These are phyloP conservation scores for Logfia minima DNA, from an alignment of 129 eudicot genomes.

Conservation along the genomic window DNA sequence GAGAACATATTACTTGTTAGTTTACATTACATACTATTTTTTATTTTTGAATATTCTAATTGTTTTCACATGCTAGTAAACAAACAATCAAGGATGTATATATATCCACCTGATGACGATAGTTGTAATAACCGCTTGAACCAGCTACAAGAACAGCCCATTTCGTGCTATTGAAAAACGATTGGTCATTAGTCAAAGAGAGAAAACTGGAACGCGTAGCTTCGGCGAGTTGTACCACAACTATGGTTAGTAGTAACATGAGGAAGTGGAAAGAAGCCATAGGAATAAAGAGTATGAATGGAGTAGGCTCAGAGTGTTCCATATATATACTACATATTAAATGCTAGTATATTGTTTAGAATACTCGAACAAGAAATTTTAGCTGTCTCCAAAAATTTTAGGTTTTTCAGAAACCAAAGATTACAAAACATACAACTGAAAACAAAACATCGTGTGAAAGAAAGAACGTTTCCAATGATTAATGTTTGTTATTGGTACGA, in stretches of 20 bases:
- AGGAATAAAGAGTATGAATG: not conserved
- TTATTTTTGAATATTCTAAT: not conserved
- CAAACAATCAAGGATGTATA: not conserved
- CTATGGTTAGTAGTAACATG: constrained; percentile 26
- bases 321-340: not conserved
- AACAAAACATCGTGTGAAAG: constrained; percentile 12
- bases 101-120: constrained; percentile 71
- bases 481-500: constrained; percentile 9
- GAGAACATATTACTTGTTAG: not conserved
- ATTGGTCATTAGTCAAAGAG: constrained; percentile 6
- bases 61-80: not conserved
- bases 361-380: constrained; percentile 12
- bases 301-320: not conserved
- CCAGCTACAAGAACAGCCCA: constrained; percentile 98
- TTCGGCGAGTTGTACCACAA: constrained; percentile 27
- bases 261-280: constrained; percentile 24
- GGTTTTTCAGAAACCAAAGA: not conserved
- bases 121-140: constrained; percentile 60
- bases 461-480: not conserved
- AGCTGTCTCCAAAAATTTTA: not conserved
- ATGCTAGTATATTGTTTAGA: not conserved
- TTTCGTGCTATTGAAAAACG: constrained; percentile 31
- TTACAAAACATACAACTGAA: not conserved
- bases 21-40: not conserved
- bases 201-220: constrained; percentile 29